Percentiles rank a stretch among this genome's conserved stretches.
Conservation (phyloP, 805 yeast genomes). For the Hanseniaspora guilliermondii region DNA sequence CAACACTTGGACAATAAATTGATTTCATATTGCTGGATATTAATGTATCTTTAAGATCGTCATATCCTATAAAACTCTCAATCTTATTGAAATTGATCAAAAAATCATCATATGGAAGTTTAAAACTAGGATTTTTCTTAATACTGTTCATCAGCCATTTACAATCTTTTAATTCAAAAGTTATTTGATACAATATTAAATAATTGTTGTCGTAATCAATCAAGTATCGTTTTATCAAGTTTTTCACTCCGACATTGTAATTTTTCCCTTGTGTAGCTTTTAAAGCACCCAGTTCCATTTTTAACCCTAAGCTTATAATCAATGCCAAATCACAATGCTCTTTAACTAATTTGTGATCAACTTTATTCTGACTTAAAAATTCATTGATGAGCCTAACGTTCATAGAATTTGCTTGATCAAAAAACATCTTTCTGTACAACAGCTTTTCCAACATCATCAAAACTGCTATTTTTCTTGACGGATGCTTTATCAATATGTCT, state of each 20-base stretch:
- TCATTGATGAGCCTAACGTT: background rate
- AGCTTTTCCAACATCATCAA: background rate
- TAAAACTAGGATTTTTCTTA: background rate
- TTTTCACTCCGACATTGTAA: background rate
- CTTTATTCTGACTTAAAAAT: background rate
- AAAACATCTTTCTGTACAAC: background rate
- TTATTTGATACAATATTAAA: background rate
- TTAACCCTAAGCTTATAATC: background rate
- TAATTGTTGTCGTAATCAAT: background rate
- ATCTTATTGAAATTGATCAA: background rate
- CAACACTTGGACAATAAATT: background rate
- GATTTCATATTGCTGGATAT: background rate
- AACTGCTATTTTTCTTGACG: background rate
- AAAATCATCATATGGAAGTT: background rate
- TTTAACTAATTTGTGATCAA: background rate
- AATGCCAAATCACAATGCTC: background rate
- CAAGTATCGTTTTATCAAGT: background rate
- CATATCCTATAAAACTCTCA: background rate
- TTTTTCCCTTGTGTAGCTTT: background rate
- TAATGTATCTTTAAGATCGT: background rate
- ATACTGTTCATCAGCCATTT: conserved; percentile 9
- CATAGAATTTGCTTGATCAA: background rate
- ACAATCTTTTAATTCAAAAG: background rate
- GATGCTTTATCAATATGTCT: background rate
- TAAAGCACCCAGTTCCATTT: background rate